These are phyloP conservation scores for Setaria italica DNA, from an alignment of 202 grass and related monocot species.

Conservation along the genomic window DNA sequence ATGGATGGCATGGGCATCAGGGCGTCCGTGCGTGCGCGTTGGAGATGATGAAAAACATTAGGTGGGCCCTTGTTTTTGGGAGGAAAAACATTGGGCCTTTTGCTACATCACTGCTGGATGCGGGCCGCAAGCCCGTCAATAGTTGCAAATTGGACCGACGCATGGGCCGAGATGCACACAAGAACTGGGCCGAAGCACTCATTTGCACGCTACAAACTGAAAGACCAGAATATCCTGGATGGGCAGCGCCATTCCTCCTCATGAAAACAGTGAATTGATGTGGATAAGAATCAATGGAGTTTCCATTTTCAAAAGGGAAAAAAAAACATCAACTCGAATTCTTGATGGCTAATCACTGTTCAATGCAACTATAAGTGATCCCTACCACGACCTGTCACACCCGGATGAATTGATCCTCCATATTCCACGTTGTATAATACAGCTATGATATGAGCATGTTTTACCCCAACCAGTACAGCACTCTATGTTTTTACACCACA, in stretches of 20 bases:
- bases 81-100: background rate
- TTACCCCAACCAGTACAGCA: slow-evolving; percentile 37
- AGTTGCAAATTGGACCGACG: background rate
- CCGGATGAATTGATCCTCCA: slow-evolving; percentile 42
- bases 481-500: slow-evolving; percentile 55
- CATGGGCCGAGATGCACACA: background rate
- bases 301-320: background rate
- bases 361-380: background rate
- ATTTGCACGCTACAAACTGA: background rate
- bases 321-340: background rate
- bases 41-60: no score
- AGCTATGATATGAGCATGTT: slow-evolving; percentile 50
- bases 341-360: background rate
- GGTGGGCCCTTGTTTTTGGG: no score
- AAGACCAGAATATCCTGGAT: background rate
- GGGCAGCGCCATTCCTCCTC: background rate
- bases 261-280: background rate
- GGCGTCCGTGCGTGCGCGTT: no score
- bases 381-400: slow-evolving; percentile 3
- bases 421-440: slow-evolving; percentile 51
- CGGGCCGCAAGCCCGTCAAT: background rate
- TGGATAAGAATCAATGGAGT: background rate
- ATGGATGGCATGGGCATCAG: background rate
- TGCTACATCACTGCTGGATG: background rate
- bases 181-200: background rate